Evolutionary conservation across 192 early-diverging fungal species (phyloP).

Genomic region (Mortierella hygrophila): DNA sequence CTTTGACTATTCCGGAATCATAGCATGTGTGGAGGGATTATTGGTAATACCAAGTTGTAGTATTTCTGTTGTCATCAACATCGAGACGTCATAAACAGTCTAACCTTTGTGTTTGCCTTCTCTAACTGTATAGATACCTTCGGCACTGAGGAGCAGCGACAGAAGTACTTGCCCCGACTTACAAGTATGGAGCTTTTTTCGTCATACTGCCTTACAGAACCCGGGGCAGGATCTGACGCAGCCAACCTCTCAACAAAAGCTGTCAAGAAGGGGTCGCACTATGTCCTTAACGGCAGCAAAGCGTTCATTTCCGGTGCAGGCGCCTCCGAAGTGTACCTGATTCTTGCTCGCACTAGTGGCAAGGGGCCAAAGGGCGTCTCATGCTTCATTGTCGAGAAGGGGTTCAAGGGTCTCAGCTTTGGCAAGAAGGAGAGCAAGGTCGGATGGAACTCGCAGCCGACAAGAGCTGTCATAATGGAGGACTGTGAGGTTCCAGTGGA

Average conservation of each 20-base stretch:
- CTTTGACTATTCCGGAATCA: too few species aligned
- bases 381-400: slow-evolving; percentile 69
- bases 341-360: slow-evolving; percentile 70
- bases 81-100: too few species aligned
- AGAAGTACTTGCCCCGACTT: slow-evolving; percentile 80
- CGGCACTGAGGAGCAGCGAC: slow-evolving; percentile 58
- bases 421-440: slow-evolving; percentile 73
- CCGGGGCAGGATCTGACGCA: slow-evolving; percentile 86
- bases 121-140: slow-evolving; percentile 17
- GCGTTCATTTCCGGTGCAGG: slow-evolving; percentile 88
- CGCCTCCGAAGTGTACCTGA: slow-evolving; percentile 65
- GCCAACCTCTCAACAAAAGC: slow-evolving; percentile 78
- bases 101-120: too few species aligned
- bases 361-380: slow-evolving; percentile 67
- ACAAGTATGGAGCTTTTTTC: slow-evolving; percentile 84
- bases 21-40: too few species aligned
- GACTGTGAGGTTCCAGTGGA: slow-evolving; percentile 63
- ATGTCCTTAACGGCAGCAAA: slow-evolving; percentile 85
- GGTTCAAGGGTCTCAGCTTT: slow-evolving; percentile 66
- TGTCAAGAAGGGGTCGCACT: slow-evolving; percentile 87
- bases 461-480: slow-evolving; percentile 69
- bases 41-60: too few species aligned
- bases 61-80: too few species aligned
- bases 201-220: slow-evolving; percentile 93
- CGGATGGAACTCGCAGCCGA: slow-evolving; percentile 74